phyloP scores from a whole-genome alignment of 1,284 basidiomycete species.

The Cystobasidium slooffiae region DNA sequence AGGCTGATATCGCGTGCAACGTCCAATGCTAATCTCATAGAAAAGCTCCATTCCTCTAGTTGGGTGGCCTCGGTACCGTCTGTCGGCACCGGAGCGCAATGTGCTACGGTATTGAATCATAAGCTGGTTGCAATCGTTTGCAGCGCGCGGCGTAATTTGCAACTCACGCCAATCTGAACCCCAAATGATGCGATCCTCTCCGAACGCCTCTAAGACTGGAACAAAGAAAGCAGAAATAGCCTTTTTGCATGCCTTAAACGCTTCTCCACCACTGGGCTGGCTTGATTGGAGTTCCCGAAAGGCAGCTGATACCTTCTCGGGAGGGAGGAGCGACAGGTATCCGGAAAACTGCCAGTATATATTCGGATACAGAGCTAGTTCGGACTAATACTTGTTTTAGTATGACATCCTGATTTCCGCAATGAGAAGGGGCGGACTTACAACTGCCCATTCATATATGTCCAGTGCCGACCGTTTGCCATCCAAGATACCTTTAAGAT shows the following conservation, averaged over 20 bases:
- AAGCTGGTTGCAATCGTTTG: neutral
- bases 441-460: neutral
- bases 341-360: slow-evolving; percentile 11
- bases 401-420: neutral
- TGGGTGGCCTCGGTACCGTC: neutral
- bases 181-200: slow-evolving; percentile 29
- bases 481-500: neutral
- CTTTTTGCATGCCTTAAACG: slow-evolving; percentile 20
- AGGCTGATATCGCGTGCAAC: slow-evolving; percentile 13
- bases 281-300: neutral
- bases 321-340: slow-evolving; percentile 8
- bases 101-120: neutral
- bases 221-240: slow-evolving; percentile 8
- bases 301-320: neutral
- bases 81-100: neutral
- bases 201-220: slow-evolving; percentile 22
- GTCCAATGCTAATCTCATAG: slow-evolving; percentile 3
- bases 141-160: neutral
- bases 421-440: neutral
- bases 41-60: slow-evolving; percentile 11
- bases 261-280: neutral
- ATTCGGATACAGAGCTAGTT: slow-evolving; percentile 10
- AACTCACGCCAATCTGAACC: slow-evolving; percentile 19
- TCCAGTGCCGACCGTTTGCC: neutral
- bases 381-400: slow-evolving; percentile 1